Conservation (phyloP, 1,284 basidiomycete genomes). For the Malassezia restricta region DNA sequence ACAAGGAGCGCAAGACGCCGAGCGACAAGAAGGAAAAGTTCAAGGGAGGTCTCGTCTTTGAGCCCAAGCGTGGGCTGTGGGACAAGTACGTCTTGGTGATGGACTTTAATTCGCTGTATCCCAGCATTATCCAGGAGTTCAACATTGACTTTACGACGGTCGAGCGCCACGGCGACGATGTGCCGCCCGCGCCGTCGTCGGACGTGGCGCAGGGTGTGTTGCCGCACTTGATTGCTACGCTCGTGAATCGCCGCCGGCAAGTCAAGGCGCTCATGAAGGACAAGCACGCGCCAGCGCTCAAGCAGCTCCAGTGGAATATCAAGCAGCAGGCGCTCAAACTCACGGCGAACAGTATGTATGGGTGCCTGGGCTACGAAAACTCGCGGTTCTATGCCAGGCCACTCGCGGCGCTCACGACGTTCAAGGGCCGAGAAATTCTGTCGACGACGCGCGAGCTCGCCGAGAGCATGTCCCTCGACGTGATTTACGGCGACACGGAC, state of each 20-base stretch:
- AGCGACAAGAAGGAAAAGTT: conserved; percentile 67
- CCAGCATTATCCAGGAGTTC: conserved; percentile 98
- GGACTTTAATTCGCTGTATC: conserved; percentile 99
- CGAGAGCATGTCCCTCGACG: conserved; percentile 76
- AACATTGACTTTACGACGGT: conserved; percentile 99
- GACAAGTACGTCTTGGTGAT: conserved; percentile 96
- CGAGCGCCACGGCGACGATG: conserved; percentile 57
- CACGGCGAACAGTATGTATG: conserved; percentile 99
- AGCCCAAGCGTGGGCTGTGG: conserved; percentile 90
- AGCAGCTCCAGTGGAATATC: conserved; percentile 81
- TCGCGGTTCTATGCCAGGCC: conserved; percentile 95
- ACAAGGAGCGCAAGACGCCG: conserved; percentile 55
- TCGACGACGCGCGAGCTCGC: conserved; percentile 86
- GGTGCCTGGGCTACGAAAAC: conserved; percentile 94
- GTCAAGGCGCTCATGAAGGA: conserved; percentile 96
- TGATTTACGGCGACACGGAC: conserved; percentile 97
- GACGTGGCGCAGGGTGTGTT: conserved; percentile 73
- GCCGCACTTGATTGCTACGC: conserved; percentile 84
- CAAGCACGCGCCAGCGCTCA: conserved; percentile 60
- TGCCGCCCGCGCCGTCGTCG: conserved; percentile 72
- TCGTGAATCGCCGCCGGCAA: conserved; percentile 74
- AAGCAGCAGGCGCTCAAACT: conserved; percentile 94
- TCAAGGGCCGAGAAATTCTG: conserved; percentile 93
- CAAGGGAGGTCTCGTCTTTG: conserved; percentile 95
- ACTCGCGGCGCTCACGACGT: conserved; percentile 88